phyloP scores from a whole-genome alignment of 2,329 filamentous ascomycete species.

The Didymella pomorum region DNA sequence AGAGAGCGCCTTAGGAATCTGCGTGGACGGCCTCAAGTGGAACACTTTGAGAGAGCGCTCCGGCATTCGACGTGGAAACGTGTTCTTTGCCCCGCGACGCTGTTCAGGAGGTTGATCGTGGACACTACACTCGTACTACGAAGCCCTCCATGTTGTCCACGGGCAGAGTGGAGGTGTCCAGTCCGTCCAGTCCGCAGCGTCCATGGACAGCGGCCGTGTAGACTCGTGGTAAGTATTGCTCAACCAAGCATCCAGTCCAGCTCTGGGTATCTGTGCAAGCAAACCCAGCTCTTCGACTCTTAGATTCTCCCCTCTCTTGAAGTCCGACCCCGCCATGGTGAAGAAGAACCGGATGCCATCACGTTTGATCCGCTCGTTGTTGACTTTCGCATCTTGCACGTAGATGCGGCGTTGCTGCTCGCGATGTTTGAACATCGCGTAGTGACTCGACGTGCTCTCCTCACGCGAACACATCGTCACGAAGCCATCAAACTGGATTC shows the following conservation, averaged over 20 bases:
- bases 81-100: not conserved
- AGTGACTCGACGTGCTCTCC: not conserved
- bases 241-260: not conserved
- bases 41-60: not conserved
- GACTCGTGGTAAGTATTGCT: not conserved
- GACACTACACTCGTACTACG: not conserved
- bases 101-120: not conserved
- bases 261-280: not conserved
- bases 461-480: not conserved
- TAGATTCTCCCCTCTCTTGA: not conserved
- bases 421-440: not conserved
- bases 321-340: not conserved
- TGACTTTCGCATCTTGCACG: not conserved
- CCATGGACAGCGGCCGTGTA: conserved; percentile 1
- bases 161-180: not conserved
- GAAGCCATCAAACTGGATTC: not conserved
- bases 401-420: not conserved
- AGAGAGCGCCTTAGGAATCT: not conserved
- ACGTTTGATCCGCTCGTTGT: not conserved
- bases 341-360: not conserved
- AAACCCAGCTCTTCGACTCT: not conserved
- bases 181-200: not conserved
- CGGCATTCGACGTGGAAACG: not conserved
- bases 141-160: not conserved
- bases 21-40: not conserved